These are phyloP conservation scores for Clavispora vitiphila DNA, from an alignment of 805 yeast species.

Conservation along the genomic window DNA sequence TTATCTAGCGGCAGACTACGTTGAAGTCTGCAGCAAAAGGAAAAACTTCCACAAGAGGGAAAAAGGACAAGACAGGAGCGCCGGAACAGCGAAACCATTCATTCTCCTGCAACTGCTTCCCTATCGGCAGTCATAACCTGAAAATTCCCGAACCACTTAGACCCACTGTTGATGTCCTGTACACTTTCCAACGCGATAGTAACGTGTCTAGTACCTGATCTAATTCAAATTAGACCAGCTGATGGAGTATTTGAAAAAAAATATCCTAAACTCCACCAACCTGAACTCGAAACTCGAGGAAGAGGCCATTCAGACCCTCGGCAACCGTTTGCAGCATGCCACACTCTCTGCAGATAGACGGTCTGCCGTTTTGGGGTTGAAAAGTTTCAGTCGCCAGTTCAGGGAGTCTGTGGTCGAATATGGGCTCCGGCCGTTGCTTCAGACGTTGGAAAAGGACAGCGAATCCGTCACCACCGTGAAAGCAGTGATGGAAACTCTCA, in stretches of 20 bases:
- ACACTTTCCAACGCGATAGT: neutral
- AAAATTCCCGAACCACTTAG: too few species aligned
- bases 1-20: too few species aligned
- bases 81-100: too few species aligned
- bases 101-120: too few species aligned
- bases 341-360: conserved; percentile 78
- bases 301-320: conserved; percentile 81
- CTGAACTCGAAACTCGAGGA: conserved; percentile 48
- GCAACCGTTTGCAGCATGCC: conserved; percentile 83
- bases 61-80: too few species aligned
- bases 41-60: too few species aligned
- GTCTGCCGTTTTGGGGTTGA: conserved; percentile 85
- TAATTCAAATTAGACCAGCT: neutral
- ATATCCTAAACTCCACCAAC: conserved; percentile 29
- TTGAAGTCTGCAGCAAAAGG: too few species aligned
- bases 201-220: neutral
- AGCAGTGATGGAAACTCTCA: conserved; percentile 78
- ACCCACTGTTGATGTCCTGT: neutral
- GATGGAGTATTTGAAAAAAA: conserved; percentile 35
- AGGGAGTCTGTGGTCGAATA: conserved; percentile 87
- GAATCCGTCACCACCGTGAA: conserved; percentile 69
- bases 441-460: conserved; percentile 58
- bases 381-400: conserved; percentile 82
- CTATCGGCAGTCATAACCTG: too few species aligned
- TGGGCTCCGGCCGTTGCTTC: conserved; percentile 71